Evolutionary conservation across 352 stramenopile genomes (phyloP), one percentile per base, ranked within the genome.

Genomic region (Plasmopara muralis): DNA sequence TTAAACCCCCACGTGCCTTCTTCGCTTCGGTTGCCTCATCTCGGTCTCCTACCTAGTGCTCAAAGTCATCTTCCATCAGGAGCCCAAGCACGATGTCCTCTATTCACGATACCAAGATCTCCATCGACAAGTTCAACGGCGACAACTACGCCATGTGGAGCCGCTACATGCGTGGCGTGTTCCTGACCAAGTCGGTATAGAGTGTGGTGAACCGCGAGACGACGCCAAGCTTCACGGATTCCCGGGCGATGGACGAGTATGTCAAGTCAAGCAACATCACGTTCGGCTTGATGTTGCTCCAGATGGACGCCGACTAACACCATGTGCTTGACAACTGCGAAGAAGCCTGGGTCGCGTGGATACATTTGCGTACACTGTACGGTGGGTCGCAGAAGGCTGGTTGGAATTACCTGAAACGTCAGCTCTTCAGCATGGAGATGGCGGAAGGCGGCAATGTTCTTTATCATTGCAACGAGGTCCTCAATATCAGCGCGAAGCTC

Each of bases 401-500:
- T 5, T 4, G 20, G 20, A 38, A 5, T 4, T 2, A 14, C 33
- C 13, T 38, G 33, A 38, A 38, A 14, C 33, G 13, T 38, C 33
- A 38, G 33, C 33, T 38, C 33, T 38, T 38, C 20, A 25, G 20
- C 20, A 25, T 25, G 20, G 20, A 25, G 20, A 25, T 25, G 20
- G 1, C 20, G 20, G 33, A 38, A 38, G 33, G 13, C 33, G 33
- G 33, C 33, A 38, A 38, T 38, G 33, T 38, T 5, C 13, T 38
- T 5, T 4, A 38, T 38, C 33, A 14, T 38, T 38, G 33, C 33
- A 38, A 38, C 33, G n/a, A 59, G 74, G n/a, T 38, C 13, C 33
- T 38, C 33, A 38, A 38, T 14, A 38, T 2, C 33, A 38, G 33
- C n/a, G 38, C 38, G 2, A 20, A 43, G 38, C 38, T 43, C 38